These are phyloP conservation scores for Nothophaeocryptopus gaeumannii DNA, from an alignment of 2,329 filamentous ascomycete species.

Conservation along the genomic window DNA sequence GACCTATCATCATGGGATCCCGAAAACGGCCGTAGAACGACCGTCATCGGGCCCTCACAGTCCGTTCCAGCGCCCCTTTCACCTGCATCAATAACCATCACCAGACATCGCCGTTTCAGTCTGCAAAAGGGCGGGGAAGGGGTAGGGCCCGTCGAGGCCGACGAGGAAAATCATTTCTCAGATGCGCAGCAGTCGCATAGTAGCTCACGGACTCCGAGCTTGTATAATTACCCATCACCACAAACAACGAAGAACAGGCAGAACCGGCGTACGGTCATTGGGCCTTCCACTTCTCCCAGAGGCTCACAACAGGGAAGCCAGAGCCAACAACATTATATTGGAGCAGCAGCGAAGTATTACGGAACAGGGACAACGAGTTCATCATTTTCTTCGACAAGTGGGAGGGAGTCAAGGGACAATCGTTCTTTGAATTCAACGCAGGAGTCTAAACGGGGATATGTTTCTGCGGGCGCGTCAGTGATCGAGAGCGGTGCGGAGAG, in stretches of 20 bases:
- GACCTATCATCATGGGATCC: slow-evolving; percentile 19
- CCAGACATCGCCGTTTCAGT: slow-evolving; percentile 18
- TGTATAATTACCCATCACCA: slow-evolving; percentile 2
- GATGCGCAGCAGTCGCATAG: neutral
- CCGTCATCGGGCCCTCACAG: slow-evolving; percentile 19
- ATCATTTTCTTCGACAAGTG: slow-evolving; percentile 2
- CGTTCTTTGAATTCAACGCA: slow-evolving; percentile 7
- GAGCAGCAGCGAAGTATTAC: slow-evolving; percentile 1
- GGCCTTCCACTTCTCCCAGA: slow-evolving; percentile 9
- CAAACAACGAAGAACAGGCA: slow-evolving; percentile 4
- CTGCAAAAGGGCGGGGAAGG: slow-evolving; percentile 18
- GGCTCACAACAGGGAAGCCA: neutral
- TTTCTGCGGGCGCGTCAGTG: neutral
- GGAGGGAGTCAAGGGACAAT: no score
- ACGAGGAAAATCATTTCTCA: slow-evolving; percentile 1
- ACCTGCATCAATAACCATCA: slow-evolving; percentile 2
- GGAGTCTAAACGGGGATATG: slow-evolving; percentile 4
- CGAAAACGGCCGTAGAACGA: slow-evolving; percentile 15
- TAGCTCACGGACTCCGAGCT: no score
- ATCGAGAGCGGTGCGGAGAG: neutral
- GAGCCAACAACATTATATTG: no score
- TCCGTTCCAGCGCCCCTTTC: neutral
- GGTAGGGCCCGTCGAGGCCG: slow-evolving; percentile 14
- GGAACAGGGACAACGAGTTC: neutral
- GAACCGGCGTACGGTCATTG: slow-evolving; percentile 21